phyloP scores from a whole-genome alignment of 129 eudicot species.

The Flaveria brownii region DNA sequence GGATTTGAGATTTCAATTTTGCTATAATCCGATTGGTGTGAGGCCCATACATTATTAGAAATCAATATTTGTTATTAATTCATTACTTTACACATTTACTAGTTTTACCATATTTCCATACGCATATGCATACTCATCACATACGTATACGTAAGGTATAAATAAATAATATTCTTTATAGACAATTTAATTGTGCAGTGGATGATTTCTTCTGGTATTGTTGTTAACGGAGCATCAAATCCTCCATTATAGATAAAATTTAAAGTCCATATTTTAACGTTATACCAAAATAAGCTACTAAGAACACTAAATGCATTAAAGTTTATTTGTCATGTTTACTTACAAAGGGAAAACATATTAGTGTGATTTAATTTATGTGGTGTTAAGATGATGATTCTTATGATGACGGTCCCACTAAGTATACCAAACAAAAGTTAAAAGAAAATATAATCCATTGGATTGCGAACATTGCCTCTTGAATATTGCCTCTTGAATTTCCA shows the following conservation, averaged over 20 bases:
- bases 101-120: constrained; percentile 5
- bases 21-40: not conserved
- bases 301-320: constrained; percentile 43
- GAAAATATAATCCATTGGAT: constrained; percentile 19
- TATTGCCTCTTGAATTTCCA: not conserved
- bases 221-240: constrained; percentile 19
- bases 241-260: constrained; percentile 29
- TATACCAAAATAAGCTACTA: constrained; percentile 40
- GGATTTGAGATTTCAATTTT: not conserved
- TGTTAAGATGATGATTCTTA: constrained; percentile 68
- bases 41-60: not conserved
- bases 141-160: constrained; percentile 31
- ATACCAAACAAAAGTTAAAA: not conserved
- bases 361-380: constrained; percentile 58
- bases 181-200: constrained; percentile 17
- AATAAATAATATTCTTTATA: constrained; percentile 3
- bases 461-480: not conserved
- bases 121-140: constrained; percentile 12
- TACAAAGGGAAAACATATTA: constrained; percentile 48
- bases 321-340: constrained; percentile 59
- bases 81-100: constrained; percentile 3
- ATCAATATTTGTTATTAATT: constrained; percentile 11
- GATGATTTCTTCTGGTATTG: constrained; percentile 37
- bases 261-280: constrained; percentile 22
- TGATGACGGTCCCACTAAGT: constrained; percentile 42